These are phyloP conservation scores for Fonsecaea multimorphosa DNA, from an alignment of 2,329 filamentous ascomycete species.

Conservation along the genomic window DNA sequence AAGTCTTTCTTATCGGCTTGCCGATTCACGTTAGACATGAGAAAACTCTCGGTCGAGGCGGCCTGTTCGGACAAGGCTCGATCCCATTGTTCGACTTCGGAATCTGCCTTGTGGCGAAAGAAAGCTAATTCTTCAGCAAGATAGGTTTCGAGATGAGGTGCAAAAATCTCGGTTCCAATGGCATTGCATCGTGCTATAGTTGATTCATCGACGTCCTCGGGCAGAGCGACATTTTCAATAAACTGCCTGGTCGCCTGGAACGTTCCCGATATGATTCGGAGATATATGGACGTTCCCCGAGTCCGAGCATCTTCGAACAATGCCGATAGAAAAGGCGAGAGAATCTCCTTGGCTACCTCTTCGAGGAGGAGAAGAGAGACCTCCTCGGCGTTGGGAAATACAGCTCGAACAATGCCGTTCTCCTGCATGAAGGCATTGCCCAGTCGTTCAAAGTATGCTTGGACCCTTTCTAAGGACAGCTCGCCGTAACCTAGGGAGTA, in stretches of 20 bases:
- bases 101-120: slow-evolving; percentile 77
- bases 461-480: slow-evolving; percentile 79
- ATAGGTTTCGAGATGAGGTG: slow-evolving; percentile 92
- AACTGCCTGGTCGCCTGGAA: slow-evolving; percentile 87
- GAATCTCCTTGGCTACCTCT: slow-evolving; percentile 78
- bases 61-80: slow-evolving; percentile 90
- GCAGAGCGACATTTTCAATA: slow-evolving; percentile 71
- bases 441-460: slow-evolving; percentile 78
- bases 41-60: slow-evolving; percentile 87
- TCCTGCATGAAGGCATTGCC: slow-evolving; percentile 82
- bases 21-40: slow-evolving; percentile 93
- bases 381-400: slow-evolving; percentile 74
- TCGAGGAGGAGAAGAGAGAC: slow-evolving; percentile 81
- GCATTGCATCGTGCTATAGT: slow-evolving; percentile 70
- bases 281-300: slow-evolving; percentile 74
- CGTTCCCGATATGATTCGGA: slow-evolving; percentile 83
- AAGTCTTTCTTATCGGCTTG: slow-evolving; percentile 98
- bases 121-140: slow-evolving; percentile 87
- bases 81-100: slow-evolving; percentile 84
- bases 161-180: slow-evolving; percentile 76
- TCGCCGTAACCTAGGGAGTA: slow-evolving; percentile 62
- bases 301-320: slow-evolving; percentile 88
- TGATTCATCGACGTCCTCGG: slow-evolving; percentile 62
- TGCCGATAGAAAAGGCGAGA: slow-evolving; percentile 83
- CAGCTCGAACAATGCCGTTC: slow-evolving; percentile 75